Base-by-base conservation (phyloP, 2,329 filamentous ascomycete species). In the Plenodomus tracheiphilus region DNA sequence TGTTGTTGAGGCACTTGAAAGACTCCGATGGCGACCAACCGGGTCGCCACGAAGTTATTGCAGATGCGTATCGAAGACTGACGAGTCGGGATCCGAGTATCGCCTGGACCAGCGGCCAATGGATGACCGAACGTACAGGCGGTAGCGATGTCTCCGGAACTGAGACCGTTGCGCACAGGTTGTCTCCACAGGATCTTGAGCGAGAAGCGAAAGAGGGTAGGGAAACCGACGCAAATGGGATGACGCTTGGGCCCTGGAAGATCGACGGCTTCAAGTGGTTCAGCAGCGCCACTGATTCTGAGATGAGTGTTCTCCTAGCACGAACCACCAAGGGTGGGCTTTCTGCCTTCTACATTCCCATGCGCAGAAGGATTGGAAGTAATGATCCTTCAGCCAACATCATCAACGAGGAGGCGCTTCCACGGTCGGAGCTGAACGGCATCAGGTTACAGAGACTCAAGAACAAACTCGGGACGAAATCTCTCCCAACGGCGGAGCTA, bases 261-360 rank as follows among this genome's bases (percentile, higher is more conserved):
- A 79, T 89, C 50, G 78, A 76, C 28, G 87, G 87, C 0, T 88
- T 88, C 77, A 89, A 89, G 61, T 89, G 85, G 80, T 88, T 88
- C 71, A 85, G 81, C 34, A 84, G 79, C 2, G 85, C 85, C 0
- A 88, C 85, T 0, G 85, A 88, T 64, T 80, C 81, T 0, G 76
- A 85, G 40, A 84, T 87, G 78, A 76, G 82, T 0, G 74, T 90
- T 4, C 70, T 88, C 1, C 81, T 89, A 1, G 86, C 87, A 1
- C 79, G 79, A 46, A 87, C 83, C 0, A 65, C 70, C 0, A 74
- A 75, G 2, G 75, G 77, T 0, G 74, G 77, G 0, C 72, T 89
- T 1, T 84, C 79, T 39, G 78, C 81, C 1, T 91, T 91, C 68
- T 79, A 83, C 34, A 85, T 85, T 1, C 87, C 87, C 0, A 82